Evolutionary conservation across 2,329 filamentous ascomycete species (phyloP).

Genomic region (Coniochaeta ligniaria): DNA sequence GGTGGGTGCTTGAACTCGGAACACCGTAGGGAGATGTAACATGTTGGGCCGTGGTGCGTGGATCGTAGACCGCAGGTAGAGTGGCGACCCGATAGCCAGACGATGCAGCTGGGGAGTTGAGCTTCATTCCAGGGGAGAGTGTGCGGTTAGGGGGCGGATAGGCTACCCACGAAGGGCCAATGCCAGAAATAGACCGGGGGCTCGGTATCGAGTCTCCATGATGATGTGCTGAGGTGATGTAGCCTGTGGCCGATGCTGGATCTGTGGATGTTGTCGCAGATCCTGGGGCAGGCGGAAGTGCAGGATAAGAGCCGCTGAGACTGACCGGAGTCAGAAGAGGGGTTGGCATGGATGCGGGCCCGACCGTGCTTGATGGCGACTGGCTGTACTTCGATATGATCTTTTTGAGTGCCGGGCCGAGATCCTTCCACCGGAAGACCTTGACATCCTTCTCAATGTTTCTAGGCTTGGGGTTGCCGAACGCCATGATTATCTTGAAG

Average conservation of each 20-base stretch:
- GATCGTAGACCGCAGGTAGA: constrained; percentile 29
- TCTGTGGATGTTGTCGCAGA: constrained; percentile 25
- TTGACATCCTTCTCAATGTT: constrained; percentile 99
- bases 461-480: constrained; percentile 87
- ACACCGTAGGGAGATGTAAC: constrained; percentile 15
- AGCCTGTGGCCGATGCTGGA: constrained; percentile 28
- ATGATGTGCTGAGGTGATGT: constrained; percentile 27
- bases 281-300: constrained; percentile 39
- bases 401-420: constrained; percentile 85
- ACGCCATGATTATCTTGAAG: constrained; percentile 98
- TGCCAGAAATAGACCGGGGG: constrained; percentile 42
- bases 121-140: constrained; percentile 34
- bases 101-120: constrained; percentile 24
- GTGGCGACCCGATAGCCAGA: constrained; percentile 26
- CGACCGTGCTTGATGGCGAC: constrained; percentile 14
- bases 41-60: constrained; percentile 11
- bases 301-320: constrained; percentile 29
- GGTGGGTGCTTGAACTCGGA: not conserved
- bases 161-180: constrained; percentile 38
- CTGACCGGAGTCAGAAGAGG: constrained; percentile 33
- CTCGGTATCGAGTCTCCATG: constrained; percentile 45
- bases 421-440: constrained; percentile 93
- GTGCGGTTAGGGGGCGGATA: constrained; percentile 36
- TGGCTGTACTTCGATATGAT: constrained; percentile 92
- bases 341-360: constrained; percentile 17